phyloP scores from a whole-genome alignment of 2,329 filamentous ascomycete genomes.

The Huntiella abstrusa region DNA sequence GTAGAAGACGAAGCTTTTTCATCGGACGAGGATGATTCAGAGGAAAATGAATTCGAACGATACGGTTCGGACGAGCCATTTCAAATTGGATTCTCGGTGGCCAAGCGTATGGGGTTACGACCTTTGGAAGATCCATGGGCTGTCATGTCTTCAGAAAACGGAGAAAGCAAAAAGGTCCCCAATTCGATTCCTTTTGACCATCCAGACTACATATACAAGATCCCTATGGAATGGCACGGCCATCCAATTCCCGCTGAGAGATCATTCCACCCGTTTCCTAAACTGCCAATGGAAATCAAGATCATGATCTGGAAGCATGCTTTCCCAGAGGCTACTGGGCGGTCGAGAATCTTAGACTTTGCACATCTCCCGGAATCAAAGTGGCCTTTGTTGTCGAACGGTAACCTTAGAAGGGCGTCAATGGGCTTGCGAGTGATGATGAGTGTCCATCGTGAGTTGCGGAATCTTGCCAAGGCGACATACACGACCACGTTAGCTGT shows the following conservation, averaged over 20 bases:
- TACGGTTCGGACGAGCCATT: background rate
- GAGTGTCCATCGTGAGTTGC: slow-evolving; percentile 4
- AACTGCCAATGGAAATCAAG: slow-evolving; percentile 4
- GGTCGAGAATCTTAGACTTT: slow-evolving; percentile 1
- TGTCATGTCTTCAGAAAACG: no score
- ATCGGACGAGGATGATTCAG: background rate
- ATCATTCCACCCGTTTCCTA: background rate
- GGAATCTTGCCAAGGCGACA: slow-evolving; percentile 1
- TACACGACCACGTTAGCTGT: slow-evolving; percentile 1
- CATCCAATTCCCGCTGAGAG: background rate
- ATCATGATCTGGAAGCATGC: slow-evolving; percentile 7
- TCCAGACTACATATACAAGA: background rate
- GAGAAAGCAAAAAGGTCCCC: no score
- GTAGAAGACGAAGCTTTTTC: no score
- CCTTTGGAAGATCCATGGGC: no score
- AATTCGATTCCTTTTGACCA: no score
- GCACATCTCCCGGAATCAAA: background rate
- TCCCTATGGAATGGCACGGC: background rate
- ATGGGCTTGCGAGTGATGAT: slow-evolving; percentile 5
- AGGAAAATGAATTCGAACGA: background rate
- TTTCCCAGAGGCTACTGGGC: slow-evolving; percentile 1
- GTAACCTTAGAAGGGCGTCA: background rate
- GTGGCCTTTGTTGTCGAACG: background rate
- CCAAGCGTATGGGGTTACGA: no score
- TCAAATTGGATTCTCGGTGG: background rate